A percentile compares a stretch with the other conserved stretches of the same genome.
Conservation (phyloP, 495 filamentous ascomycete genomes). For the Sphaerosporella brunnea region DNA sequence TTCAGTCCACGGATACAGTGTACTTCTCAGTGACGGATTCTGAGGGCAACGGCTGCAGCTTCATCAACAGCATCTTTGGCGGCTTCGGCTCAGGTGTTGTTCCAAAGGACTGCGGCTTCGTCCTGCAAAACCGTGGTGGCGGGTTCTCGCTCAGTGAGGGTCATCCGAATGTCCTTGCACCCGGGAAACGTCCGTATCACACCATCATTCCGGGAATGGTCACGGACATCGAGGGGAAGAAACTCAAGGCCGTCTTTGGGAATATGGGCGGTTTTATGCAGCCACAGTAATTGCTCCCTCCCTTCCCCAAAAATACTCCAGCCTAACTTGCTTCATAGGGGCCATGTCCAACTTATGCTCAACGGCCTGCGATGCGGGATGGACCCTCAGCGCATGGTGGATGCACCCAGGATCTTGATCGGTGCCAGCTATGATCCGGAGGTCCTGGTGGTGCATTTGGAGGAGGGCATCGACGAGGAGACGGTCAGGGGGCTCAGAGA, state of each 20-base stretch:
- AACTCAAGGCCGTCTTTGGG: slow-evolving; percentile 67
- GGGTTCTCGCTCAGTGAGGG: slow-evolving; percentile 50
- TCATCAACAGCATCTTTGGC: slow-evolving; percentile 89
- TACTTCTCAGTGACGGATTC: slow-evolving; percentile 75
- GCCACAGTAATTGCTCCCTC: slow-evolving; percentile 29
- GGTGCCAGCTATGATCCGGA: slow-evolving; percentile 30
- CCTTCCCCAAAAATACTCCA: background rate
- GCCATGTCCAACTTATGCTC: slow-evolving; percentile 84
- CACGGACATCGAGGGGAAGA: slow-evolving; percentile 40
- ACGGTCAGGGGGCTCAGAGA: slow-evolving; percentile 45
- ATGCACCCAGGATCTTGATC: slow-evolving; percentile 72
- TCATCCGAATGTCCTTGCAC: slow-evolving; percentile 65
- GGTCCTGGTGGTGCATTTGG: slow-evolving; percentile 45
- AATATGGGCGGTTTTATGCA: slow-evolving; percentile 99
- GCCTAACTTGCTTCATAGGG: slow-evolving; percentile 40
- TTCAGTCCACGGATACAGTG: slow-evolving; percentile 65
- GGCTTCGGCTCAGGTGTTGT: slow-evolving; percentile 84
- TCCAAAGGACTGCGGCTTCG: slow-evolving; percentile 69
- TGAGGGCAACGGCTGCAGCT: slow-evolving; percentile 74
- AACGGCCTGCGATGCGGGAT: slow-evolving; percentile 77
- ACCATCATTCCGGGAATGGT: slow-evolving; percentile 92
- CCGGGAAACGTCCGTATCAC: slow-evolving; percentile 84
- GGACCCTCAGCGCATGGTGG: slow-evolving; percentile 73
- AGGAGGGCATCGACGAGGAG: slow-evolving; percentile 62
- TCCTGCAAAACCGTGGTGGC: slow-evolving; percentile 81